These are phyloP conservation scores for Didymella sp. DNA, from an alignment of 2,329 filamentous ascomycete species.

Conservation along the genomic window DNA sequence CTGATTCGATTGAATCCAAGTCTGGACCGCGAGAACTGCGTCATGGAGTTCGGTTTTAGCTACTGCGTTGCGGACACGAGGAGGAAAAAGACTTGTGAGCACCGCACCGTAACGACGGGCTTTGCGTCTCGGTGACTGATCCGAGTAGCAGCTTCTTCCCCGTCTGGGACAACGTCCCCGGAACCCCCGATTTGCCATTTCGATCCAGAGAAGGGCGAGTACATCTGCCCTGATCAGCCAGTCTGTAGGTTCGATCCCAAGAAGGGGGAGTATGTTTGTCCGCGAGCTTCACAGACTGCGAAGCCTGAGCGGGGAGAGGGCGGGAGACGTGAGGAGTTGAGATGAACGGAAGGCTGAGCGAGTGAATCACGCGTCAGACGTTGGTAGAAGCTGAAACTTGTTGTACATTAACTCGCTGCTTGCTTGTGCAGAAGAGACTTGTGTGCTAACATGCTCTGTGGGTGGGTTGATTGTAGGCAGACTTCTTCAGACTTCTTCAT, in stretches of 20 bases:
- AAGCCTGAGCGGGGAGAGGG: neutral
- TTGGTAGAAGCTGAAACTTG: too few species aligned
- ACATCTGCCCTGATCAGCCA: slow-evolving; percentile 1
- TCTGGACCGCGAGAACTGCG: neutral
- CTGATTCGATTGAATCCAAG: slow-evolving; percentile 7
- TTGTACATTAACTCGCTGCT: too few species aligned
- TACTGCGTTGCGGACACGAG: slow-evolving; percentile 2
- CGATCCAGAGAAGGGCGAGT: slow-evolving; percentile 7
- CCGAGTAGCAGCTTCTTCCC: neutral
- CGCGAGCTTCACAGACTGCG: neutral
- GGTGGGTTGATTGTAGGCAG: too few species aligned
- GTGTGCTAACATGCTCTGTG: too few species aligned
- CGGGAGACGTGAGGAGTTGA: neutral
- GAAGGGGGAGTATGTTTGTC: neutral
- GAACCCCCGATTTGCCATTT: slow-evolving; percentile 3
- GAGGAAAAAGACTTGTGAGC: neutral
- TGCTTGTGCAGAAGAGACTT: neutral
- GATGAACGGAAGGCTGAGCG: neutral
- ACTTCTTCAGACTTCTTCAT: too few species aligned
- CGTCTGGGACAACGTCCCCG: neutral
- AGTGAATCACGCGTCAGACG: neutral
- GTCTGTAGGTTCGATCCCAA: neutral
- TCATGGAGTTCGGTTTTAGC: neutral
- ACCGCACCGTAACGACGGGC: neutral
- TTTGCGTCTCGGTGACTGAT: neutral